Evolutionary conservation across 768 basidiomycete genomes (phyloP), one percentile per base, ranked within the genome.

Genomic region (Boletus barrowsii): DNA sequence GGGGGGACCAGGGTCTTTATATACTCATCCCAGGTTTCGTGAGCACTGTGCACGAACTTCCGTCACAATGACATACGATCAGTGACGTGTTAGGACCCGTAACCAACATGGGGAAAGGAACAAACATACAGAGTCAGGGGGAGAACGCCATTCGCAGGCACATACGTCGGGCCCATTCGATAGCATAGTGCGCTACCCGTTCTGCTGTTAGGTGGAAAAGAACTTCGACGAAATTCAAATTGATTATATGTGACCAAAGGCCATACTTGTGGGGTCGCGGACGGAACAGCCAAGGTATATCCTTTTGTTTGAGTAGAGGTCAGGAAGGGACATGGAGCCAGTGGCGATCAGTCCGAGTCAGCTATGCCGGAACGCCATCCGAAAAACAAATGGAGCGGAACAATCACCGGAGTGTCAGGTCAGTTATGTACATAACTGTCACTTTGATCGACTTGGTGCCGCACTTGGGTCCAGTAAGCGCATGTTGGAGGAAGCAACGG

Each of bases 181-280:
- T 24, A 45, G 40, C 42, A 20, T 17, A n/a, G 11, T 33, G 36
- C 32, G 32, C 18, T 14, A 26, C 14, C 40, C 18, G 26, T 37
- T 35, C 18, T 17, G 49, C 40, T 30, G 47, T 45, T 51, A 41
- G 37, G 46, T 24, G 55, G 48, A 49, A 32, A 41, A 37, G 32
- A 51, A 24, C 8, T 43, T 39, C 36, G 18, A 20, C n/a, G 26
- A 32, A 47, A 48, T 53, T 60, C 22, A 54, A 60, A 61, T 55
- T 55, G 46, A 49, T 39, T 15, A 5, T 46, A 51, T 39, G 53
- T 40, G 47, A 18, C 11, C 15, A 33, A 42, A 20, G 39, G n/a
- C 29, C 29, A 36, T 37, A 17, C 47, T 22, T 3, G 9, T 22
- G n/a, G 26, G 24, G 36, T 42, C 40, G 30, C 8, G 15, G 53